Base-by-base conservation (phyloP, 495 filamentous ascomycete species). In the Bacidia gigantensis region DNA sequence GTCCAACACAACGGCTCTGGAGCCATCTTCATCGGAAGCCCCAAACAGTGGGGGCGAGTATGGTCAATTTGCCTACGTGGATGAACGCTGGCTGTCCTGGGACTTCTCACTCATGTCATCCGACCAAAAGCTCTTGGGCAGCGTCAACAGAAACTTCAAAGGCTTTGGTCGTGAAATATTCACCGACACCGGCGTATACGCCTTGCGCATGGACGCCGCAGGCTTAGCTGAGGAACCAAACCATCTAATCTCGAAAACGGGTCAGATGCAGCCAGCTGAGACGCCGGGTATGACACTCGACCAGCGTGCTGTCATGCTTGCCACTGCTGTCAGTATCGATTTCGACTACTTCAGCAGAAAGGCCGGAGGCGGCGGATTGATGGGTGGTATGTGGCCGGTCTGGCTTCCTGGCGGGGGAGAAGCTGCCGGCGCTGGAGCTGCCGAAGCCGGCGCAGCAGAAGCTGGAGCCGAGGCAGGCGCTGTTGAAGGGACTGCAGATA, bases 341-440 rank as follows among this genome's bases (percentile, higher is more conserved):
- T 86, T 84, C 52, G 82, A 86, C 61, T 86, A 84, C 59, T 86
- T 86, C 64, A 82, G 78, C 55, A 71, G 80, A 2, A 72, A 81
- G 50, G 78, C 73, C 43, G 60, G 67, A 3, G 22, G 47, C 17
- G 51, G 68, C 10, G 71, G 73, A 22, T 71, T 70, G 2, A 71
- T 69, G 2, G 63, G 69, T 23, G 71, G 75, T 0, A 74, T 79
- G 52, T 72, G 80, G 66, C 81, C 80, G 0, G 41, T 82, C 17
- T 81, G 74, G 75, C 69, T 80, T 50, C 75, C 74, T 0, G 60
- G 65, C 52, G 67, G 67, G n/a, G 67, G 75, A 14, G 76, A 72
- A 11, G 75, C 70, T 10, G 76, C 69, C 3, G 71, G 60, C 25
- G 69, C 49, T 38, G 47, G 12, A 21, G 63, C 54, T n/a, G 66